Evolutionary conservation across 352 stramenopile species (phyloP).

Genomic region (Phytopythium delawarense): DNA sequence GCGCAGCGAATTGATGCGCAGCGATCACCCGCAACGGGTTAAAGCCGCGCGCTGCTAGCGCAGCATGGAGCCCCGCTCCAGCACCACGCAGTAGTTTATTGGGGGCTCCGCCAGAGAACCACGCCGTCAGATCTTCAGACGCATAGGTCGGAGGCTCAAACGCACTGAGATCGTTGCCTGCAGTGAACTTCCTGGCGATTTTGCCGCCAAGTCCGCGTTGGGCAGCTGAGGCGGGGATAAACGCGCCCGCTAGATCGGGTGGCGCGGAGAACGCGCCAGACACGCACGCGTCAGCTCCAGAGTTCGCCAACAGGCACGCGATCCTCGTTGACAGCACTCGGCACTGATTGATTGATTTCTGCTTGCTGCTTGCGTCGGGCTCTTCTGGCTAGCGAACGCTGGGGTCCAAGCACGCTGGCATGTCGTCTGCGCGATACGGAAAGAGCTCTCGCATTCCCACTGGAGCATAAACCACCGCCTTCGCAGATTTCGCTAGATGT

Average conservation of each 20-base stretch:
- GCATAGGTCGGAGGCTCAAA: not conserved
- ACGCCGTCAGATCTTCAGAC: not conserved
- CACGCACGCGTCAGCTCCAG: not conserved
- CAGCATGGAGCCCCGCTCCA: not conserved
- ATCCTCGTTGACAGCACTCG: not conserved
- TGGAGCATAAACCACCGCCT: not conserved
- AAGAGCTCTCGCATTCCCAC: not conserved
- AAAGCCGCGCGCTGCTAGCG: not conserved
- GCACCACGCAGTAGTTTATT: no score
- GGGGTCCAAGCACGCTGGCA: not conserved
- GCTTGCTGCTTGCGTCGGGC: not conserved
- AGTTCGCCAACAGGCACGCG: not conserved
- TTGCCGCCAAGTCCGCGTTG: not conserved
- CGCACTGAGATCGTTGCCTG: not conserved
- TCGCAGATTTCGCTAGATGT: not conserved
- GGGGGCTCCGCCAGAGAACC: not conserved
- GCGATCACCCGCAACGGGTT: not conserved
- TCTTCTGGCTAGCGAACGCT: not conserved
- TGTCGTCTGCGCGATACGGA: not conserved
- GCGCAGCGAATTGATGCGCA: not conserved
- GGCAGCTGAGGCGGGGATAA: not conserved
- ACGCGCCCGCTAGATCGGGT: not conserved
- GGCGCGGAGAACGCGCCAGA: not conserved
- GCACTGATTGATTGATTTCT: not conserved
- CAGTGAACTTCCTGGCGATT: not conserved